Evolutionary conservation across 352 stramenopile genomes (phyloP), one percentile per base, ranked within the genome.

Genomic region (Thalassiosira ordinaria): DNA sequence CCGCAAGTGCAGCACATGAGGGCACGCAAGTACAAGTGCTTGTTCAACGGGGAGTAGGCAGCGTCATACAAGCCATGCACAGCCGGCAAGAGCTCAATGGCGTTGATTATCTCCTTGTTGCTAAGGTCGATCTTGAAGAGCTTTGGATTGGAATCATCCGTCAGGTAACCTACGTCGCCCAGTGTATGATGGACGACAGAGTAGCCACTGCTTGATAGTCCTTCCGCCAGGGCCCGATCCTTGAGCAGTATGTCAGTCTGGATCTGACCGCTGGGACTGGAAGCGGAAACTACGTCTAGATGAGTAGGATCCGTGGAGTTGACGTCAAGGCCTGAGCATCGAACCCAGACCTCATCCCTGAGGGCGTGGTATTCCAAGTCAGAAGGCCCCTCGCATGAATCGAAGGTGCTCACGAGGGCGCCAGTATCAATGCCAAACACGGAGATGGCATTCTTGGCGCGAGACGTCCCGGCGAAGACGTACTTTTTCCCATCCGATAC

Each of bases 341-440:
- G 69, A n/a, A 85, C 70, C 63, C 70, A 85, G 5, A 81, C 53
- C 52, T 85, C 77, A 22, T 85, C 70, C 22, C 77, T 60, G 18
- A 78, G 37, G 24, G 77, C 55, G 61, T 78, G 56, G 57, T 78
- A 85, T 24, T 85, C 70, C 33, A 85, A 22, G 33, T 76, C 60
- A 24, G 14, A 33, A n/a, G 77, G 70, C 11, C 26, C 69, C 9
- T 49, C 6, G 51, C 77, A 85, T 31, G 69, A 62, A 7, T 74
- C 61, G 55, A 84, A 70, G 27, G 52, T 59, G n/a, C 68, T 62
- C 37, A 76, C 61, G 22, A 72, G 31, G 1, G 27, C 52, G 20
- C 75, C 75, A 33, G 68, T 76, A 33, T 79, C 62, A 29, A 84
- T 70, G 46, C 47, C 55, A 56, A 84, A 84, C n/a, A 84, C 39